These are phyloP conservation scores for Solanum stenotomum DNA, from an alignment of 257 asterid genomes.

Conservation along the genomic window DNA sequence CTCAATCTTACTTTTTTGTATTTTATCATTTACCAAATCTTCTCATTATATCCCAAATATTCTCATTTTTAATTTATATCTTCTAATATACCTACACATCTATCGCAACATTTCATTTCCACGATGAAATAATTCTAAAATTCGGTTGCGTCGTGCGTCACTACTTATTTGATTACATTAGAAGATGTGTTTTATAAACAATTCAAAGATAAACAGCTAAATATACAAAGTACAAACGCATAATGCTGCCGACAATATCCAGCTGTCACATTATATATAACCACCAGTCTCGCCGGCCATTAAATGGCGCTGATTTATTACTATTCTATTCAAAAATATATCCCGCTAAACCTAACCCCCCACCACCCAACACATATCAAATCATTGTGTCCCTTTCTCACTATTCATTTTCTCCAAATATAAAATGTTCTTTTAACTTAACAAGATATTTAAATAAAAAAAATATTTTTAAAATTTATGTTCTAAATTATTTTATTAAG, in stretches of 20 bases:
- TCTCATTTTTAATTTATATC: no score
- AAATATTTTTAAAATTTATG: no score
- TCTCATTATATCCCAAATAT: no score
- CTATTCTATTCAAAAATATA: not conserved
- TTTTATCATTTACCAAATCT: no score
- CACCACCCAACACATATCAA: not conserved
- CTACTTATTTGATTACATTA: not conserved
- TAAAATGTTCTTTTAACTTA: not conserved
- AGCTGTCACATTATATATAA: not conserved
- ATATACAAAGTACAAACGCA: not conserved
- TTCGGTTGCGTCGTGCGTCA: not conserved
- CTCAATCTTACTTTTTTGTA: no score
- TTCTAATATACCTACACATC: not conserved
- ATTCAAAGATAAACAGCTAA: not conserved
- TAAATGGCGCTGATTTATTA: not conserved
- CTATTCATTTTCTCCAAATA: not conserved
- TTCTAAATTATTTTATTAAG: no score
- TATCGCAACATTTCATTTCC: not conserved
- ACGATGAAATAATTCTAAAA: not conserved
- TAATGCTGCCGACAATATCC: not conserved
- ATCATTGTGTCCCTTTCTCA: not conserved
- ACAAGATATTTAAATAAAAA: no score
- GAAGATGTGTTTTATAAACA: not conserved
- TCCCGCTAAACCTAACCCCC: not conserved
- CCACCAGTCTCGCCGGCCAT: not conserved